Evolutionary conservation across 148 eudicot genomes (phyloP), one percentile per base, ranked within the genome.

Genomic region (Amaranthus palmeri): DNA sequence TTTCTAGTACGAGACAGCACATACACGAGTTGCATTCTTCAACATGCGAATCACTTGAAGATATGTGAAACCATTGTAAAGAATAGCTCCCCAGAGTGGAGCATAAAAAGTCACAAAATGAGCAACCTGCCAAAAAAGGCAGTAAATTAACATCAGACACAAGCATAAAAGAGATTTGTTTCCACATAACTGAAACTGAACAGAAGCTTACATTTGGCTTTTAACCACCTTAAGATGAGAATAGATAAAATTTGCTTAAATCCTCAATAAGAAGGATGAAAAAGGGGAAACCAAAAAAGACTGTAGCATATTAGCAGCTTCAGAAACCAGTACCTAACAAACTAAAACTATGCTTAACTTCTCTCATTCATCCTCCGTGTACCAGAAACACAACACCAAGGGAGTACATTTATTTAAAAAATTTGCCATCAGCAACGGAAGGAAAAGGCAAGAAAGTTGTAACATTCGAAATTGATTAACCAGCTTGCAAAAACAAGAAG

Each of bases 21-120:
- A 65, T 89, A 95, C 98, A 68, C 97, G 91, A 6, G 97, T 85
- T 57, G 92, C 99, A 69, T 90, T 95, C 83, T 90, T 95, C 74
- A 95, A 83, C 98, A 95, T 95, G 69, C 97, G 93, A 70, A 95
- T 95, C 80, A 95, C 99, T 91, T 95, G 99, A 80, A 95, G 91
- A 79, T 95, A 95, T 56, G 97, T 91, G 72, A 89, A 71, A 47
- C 93, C 96, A 73, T 95, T 95, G 87, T 89, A 91, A 51, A 91
- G 86, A 80, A 95, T 95, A 54, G 99, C 99, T 75, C 97, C 97
- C 98, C 98, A 95, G 15, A 95, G 87, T 43, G 99, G 99, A 68
- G 84, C 88, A 80, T 95, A 95, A 81, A 95, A 95, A 76, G 99
- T 95, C 67, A 83, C 81, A 72, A 91, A 95, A 80, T 91, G 97